Evolutionary conservation across 257 asterid species (phyloP).

Genomic region (Petrea volubilis): DNA sequence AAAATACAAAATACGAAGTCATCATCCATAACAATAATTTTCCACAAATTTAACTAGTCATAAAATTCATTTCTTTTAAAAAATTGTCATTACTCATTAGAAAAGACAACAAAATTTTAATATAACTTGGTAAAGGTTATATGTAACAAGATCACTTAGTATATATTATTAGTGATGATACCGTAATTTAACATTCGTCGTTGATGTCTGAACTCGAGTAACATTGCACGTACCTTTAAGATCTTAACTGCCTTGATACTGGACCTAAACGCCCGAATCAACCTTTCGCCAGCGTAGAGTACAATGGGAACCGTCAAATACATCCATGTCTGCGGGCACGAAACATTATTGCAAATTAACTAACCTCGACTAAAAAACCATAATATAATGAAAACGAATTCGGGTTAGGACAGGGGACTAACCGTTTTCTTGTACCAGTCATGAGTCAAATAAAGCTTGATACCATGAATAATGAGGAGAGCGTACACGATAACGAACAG

Average conservation of each 20-base stretch:
- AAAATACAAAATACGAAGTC: too few relatives aligned
- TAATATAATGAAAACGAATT: background rate
- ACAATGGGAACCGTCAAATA: slow-evolving; percentile 72
- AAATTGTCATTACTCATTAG: too few relatives aligned
- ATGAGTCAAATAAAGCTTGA: slow-evolving; percentile 49
- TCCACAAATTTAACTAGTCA: too few relatives aligned
- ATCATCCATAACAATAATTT: too few relatives aligned
- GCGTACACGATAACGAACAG: slow-evolving; percentile 50
- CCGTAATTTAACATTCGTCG: too few relatives aligned
- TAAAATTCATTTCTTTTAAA: too few relatives aligned
- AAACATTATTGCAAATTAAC: background rate
- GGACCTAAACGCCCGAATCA: slow-evolving; percentile 74
- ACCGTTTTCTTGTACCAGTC: slow-evolving; percentile 71
- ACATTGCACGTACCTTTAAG: slow-evolving; percentile 49
- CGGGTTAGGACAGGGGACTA: background rate
- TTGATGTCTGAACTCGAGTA: too few relatives aligned
- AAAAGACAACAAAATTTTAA: too few relatives aligned
- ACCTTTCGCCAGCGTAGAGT: slow-evolving; percentile 75
- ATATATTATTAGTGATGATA: too few relatives aligned
- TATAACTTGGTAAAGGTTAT: too few relatives aligned
- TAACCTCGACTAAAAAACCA: background rate
- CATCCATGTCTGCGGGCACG: slow-evolving; percentile 82
- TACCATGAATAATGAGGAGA: slow-evolving; percentile 52
- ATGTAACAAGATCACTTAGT: too few relatives aligned
- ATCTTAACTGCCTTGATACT: slow-evolving; percentile 75